Evolutionary conservation across 345 rosid genomes (phyloP), one percentile per base, ranked within the genome.

Genomic region (Anastatica hierochuntica): DNA sequence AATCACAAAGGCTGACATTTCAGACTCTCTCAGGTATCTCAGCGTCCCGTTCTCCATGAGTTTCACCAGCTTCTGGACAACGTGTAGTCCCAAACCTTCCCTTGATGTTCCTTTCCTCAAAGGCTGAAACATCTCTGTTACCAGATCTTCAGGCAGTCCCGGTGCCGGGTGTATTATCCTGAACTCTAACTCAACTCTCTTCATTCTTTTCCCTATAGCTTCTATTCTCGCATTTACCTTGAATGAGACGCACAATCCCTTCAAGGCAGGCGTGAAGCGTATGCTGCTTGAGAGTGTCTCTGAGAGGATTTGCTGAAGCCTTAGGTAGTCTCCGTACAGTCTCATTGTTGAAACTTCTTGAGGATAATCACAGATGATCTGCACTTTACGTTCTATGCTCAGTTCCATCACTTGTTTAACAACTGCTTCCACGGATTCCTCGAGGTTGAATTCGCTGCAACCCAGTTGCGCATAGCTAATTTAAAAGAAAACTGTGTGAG

Each of bases 231-330:
- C 56, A 21, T 60, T 57, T 36, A 76, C 78, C 62, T 72, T 77
- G 54, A 84, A 77, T 8, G 62, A 53, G 20, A 87, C 46, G 19
- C 83, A 74, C 12, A 79, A 72, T 37, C 73, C 86, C 49, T 76
- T 77, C 15, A 54, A 56, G 23, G 74, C 73, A 47, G 88, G 80
- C 17, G 90, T 65, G 68, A 88, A 82, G 18, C 74, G 48, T 65
- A 84, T 14, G 35, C 78, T 76, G 63, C 72, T 78, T 44, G 72
- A 63, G 50, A 88, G 64, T 43, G 79, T 80, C 62, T 78, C 81
- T 7, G 96, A 66, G 38, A 88, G 84, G 57, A 80, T 85, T 66
- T 84, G 94, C 64, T 84, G 94, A 64, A 88, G 87, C 75, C 94
- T 78, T 70, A 74, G 24, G 58, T 62, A 52, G 64, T 88, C 94